phyloP scores from a whole-genome alignment of 1,139 yeast species.

The Suhomyces bolitotheri region DNA sequence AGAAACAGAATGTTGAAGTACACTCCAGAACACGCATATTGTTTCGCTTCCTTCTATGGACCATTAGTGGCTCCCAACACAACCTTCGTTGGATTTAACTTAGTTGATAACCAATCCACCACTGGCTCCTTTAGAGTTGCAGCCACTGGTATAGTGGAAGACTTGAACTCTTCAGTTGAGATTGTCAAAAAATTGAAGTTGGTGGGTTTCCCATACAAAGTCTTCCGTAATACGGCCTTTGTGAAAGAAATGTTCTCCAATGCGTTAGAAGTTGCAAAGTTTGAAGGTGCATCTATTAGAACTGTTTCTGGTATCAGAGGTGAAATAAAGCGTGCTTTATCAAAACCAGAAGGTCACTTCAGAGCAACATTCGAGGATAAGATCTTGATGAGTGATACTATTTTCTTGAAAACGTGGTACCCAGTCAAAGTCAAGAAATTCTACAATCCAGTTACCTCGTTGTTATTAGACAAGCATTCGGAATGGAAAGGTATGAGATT shows the following conservation, averaged over 20 bases:
- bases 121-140: conserved; percentile 92
- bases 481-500: conserved; percentile 97
- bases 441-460: conserved; percentile 94
- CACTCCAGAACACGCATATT: conserved; percentile 97
- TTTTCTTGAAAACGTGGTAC: conserved; percentile 94
- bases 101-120: conserved; percentile 79
- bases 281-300: conserved; percentile 95
- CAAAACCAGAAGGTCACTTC: conserved; percentile 95
- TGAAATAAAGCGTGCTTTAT: conserved; percentile 90
- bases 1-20: conserved; percentile 97
- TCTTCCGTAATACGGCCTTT: conserved; percentile 94
- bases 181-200: conserved; percentile 94
- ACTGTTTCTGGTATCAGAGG: conserved; percentile 98
- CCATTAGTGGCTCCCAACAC: conserved; percentile 97
- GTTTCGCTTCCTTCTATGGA: conserved; percentile 95
- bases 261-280: conserved; percentile 91
- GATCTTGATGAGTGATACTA: conserved; percentile 82
- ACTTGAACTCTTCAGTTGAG: conserved; percentile 84
- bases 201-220: conserved; percentile 92
- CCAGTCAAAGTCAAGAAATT: conserved; percentile 88
- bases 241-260: conserved; percentile 95
- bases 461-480: conserved; percentile 68
- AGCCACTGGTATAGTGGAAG: conserved; percentile 97
- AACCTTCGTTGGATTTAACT: conserved; percentile 92
- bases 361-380: conserved; percentile 99